Base-by-base conservation (phyloP, 129 eudicot species). In the Pittosporum tobira region DNA sequence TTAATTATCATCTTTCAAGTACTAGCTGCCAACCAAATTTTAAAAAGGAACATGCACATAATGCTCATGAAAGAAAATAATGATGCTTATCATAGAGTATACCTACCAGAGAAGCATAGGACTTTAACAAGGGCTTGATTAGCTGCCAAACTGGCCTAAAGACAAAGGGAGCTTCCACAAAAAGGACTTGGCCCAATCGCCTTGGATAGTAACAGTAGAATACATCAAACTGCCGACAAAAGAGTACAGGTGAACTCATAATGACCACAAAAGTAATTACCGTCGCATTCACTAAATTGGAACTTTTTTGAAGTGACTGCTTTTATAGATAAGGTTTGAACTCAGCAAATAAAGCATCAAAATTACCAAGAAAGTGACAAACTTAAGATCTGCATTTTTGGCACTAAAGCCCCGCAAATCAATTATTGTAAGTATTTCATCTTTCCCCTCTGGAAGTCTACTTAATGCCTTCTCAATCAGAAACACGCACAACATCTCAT, bases 71-170 rank as follows among this genome's bases (percentile, higher is more conserved):
- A 57, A 12, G 2, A 25, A 36, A 20, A 28, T 12, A 57, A 46
- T 12, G 21, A 40, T 7, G 34, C 12, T 9, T 36, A 38, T 15
- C 51, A 47, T 19, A n/a, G 46, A 25, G 15, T 37, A 63, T 57
- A 43, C 76, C 49, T 80, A 93, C 99, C 94, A 87, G 69, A 57
- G 91, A 76, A 64, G 94, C 99, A 71, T 87, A 81, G 38, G 82
- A 74, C 71, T 81, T 83, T 50, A 87, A 44, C 67, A 93, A 19
- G 56, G 99, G 99, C 77, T 87, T 93, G 59, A 79, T 75, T 4
- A 93, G 73, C 76, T 79, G 85, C 99, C 99, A 93, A 28, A 93
- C 52, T 50, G 96, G 96, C 84, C 79, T 79, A 64, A 93, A 93
- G 43, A 87, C 66, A 64, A 84, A 93, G 4, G 99, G 99, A 65